Conservation (phyloP, 2,329 filamentous ascomycete genomes). For the Parascedosporium putredinis region DNA sequence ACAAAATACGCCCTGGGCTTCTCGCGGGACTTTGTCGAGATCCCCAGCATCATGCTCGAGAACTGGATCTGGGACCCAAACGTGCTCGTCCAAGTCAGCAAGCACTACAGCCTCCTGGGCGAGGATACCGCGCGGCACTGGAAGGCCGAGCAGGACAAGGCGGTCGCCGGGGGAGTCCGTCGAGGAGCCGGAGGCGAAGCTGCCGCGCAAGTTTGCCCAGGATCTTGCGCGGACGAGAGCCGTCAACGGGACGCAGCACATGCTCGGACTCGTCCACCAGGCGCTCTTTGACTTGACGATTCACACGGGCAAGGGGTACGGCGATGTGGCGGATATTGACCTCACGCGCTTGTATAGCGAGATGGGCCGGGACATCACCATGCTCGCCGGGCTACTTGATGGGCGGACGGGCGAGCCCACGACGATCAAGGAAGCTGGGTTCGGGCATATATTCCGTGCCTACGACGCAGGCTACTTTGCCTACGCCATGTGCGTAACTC, state of each 20-base stretch:
- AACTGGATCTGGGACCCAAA: conserved; percentile 12
- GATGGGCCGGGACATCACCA: not conserved
- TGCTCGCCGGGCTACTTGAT: not conserved
- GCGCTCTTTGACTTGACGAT: conserved; percentile 9
- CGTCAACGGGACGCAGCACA: not conserved
- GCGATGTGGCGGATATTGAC: conserved; percentile 3
- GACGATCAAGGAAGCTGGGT: not conserved
- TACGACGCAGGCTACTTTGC: conserved; percentile 10
- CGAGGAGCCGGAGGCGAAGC: not conserved
- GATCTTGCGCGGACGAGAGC: conserved; percentile 4
- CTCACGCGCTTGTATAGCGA: conserved; percentile 7
- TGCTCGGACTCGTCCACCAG: conserved; percentile 3
- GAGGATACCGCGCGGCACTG: conserved; percentile 5
- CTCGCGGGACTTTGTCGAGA: conserved; percentile 11
- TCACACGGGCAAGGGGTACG: conserved; percentile 2
- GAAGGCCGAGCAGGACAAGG: conserved; percentile 3
- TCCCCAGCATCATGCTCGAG: conserved; percentile 11
- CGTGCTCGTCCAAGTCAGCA: conserved; percentile 5
- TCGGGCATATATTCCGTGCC: conserved; percentile 9
- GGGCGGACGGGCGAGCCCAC: not conserved
- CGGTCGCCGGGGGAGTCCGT: not conserved
- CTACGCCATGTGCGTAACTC: conserved; percentile 7
- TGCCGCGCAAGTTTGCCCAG: conserved; percentile 3
- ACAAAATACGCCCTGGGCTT: conserved; percentile 9
- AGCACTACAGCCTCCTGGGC: conserved; percentile 7